Percentiles rank a stretch among this genome's conserved stretches.
These are phyloP conservation scores for Salmacisia buchloeana DNA, from an alignment of 1,284 basidiomycete species.

Conservation along the genomic window DNA sequence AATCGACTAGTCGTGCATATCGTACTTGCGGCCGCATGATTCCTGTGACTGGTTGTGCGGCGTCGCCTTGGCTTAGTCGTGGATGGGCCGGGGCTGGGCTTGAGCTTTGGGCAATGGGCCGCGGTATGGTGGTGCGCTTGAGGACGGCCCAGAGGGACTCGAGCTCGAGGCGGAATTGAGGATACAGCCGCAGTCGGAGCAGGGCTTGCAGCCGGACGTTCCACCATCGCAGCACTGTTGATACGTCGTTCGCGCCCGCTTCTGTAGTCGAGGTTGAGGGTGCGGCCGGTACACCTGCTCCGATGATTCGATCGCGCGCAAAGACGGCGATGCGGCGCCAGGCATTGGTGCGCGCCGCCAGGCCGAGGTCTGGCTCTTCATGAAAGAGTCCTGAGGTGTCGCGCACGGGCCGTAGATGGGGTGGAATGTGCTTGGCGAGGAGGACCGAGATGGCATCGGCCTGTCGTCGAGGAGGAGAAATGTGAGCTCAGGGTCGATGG, in stretches of 20 bases:
- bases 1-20: neutral
- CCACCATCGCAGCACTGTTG: constrained; percentile 25
- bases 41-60: neutral
- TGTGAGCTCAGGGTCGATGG: neutral
- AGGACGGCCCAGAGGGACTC: constrained; percentile 17
- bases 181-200: constrained; percentile 20
- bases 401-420: constrained; percentile 21
- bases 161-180: constrained; percentile 23
- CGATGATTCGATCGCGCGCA: constrained; percentile 12
- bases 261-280: neutral
- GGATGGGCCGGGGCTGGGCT: no score
- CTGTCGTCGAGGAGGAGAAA: neutral
- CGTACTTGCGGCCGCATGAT: neutral
- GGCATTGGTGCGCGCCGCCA: constrained; percentile 15
- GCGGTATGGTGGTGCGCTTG: neutral
- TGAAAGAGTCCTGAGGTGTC: constrained; percentile 21
- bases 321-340: constrained; percentile 25
- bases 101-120: neutral
- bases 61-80: no score
- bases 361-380: constrained; percentile 6
- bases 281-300: neutral
- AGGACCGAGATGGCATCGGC: constrained; percentile 22
- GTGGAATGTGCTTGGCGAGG: constrained; percentile 25
- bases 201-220: constrained; percentile 22
- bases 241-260: constrained; percentile 3